Evolutionary conservation across 1,284 basidiomycete species (phyloP), one percentile per base, ranked within the genome.

Genomic region (Sporisorium sorghi): DNA sequence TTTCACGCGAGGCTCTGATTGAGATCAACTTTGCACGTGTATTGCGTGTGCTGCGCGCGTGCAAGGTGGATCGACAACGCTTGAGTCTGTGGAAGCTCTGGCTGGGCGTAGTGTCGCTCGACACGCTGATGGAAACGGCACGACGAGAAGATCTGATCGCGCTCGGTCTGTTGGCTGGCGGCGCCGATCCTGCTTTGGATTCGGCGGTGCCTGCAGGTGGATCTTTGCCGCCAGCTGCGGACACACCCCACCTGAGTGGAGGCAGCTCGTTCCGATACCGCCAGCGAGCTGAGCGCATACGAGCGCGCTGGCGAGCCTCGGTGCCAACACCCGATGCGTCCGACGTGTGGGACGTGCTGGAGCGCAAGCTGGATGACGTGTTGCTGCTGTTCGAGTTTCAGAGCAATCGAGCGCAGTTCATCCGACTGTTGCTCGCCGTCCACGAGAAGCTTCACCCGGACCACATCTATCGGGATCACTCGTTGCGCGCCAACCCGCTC

Each of bases 31-130:
- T 76, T 55, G 60, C 64, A 11, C 68, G 77, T 17, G 74, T 78
- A 21, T 42, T 73, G n/a, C 66, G 77, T 12, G 76, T 77, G 30
- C 56, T 83, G 49, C 61, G 64, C 14, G 76, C 78, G 2, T 83
- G 82, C 66, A 75, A 76, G 57, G 24, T 81, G 24, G 81, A 83
- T 49, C 66, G 82, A 8, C 77, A 83, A 47, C 69, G 73, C 11
- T 52, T 83, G 47, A 68, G 76, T 46, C 51, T 83, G n/a, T 83
- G 82, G 82, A 71, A 63, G 47, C 56, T 79, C 24, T 83, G 82
- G 82, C 73, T 83, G 4, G 79, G 78, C 43, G 60, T 73, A 3
- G 43, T 55, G 26, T 60, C 73, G 52, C 68, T 75, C 39, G 73
- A 75, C 7, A 37, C 40, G 24, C 35, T 71, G 24, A 51, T 67